Base-by-base conservation (phyloP, 345 rosid genomes). In the Arabis hirsuta region DNA sequence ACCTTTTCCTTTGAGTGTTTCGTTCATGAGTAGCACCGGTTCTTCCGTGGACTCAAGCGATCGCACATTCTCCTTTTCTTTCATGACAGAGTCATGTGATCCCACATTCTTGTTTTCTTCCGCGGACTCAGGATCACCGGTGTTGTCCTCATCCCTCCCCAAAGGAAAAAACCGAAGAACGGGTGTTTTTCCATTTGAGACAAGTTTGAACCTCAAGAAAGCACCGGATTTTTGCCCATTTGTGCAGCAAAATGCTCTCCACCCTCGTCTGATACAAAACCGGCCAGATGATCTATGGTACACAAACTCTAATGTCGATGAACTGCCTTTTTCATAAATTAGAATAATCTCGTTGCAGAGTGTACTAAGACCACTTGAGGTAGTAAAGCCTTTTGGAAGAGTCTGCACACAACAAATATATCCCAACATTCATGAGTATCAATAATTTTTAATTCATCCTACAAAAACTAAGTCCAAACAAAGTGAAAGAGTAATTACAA, bases 161-260 rank as follows among this genome's bases (percentile, higher is more conserved):
- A 19, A 16, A 38, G 46, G 62, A 38, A 19, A 19, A 57, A 38
- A 11, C 46, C 62, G 46, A 7, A 57, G 27, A 26, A 20, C 27
- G 0, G 31, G 62, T 10, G 62, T 57, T 19, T 57, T n/a, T 6
- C 29, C 46, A 19, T 19, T 16, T 3, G 8, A n/a, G 46, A 57
- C 62, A n/a, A 57, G 11, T 38, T 0, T 11, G 5, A 38, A 9
- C 14, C 46, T 57, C n/a, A 57, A 38, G 45, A 57, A 19, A 19
- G 29, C 12, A 11, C 62, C 62, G 22, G 29, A 11, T 57, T 38
- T 38, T 11, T 38, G n/a, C 9, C 45, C 62, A 57, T 19, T 57
- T 14, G 2, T 57, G 62, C 9, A 19, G 45, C 45, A 57, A 14
- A 57, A 57, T 19, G 43, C 62, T 57, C 62, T 57, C 62, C 27